phyloP scores from a whole-genome alignment of 1,284 basidiomycete genomes.

The Neotropicomus parvogracilis region DNA sequence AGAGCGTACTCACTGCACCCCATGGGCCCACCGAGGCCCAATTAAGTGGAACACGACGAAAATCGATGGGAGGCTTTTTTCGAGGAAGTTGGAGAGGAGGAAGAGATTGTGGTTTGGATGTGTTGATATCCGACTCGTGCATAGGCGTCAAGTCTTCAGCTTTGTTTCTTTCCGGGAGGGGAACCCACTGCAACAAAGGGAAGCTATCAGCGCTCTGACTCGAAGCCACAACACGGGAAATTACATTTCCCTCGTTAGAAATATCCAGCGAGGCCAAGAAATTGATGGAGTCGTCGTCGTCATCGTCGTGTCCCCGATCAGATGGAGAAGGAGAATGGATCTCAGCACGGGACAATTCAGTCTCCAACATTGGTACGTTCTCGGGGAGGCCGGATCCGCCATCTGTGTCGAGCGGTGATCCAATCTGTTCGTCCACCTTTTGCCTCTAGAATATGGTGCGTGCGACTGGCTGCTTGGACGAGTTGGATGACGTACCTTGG shows the following conservation, averaged over 20 bases:
- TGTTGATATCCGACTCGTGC: slow-evolving; percentile 1
- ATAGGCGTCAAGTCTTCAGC: slow-evolving; percentile 32
- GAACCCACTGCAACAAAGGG: slow-evolving; percentile 21
- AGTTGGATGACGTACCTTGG: slow-evolving; percentile 19
- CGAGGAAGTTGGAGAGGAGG: slow-evolving; percentile 15
- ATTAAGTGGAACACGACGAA: slow-evolving; percentile 16
- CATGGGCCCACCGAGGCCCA: slow-evolving; percentile 16
- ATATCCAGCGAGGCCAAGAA: slow-evolving; percentile 29
- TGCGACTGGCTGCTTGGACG: neutral
- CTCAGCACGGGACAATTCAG: neutral
- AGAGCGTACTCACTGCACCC: slow-evolving; percentile 20
- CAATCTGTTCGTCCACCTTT: slow-evolving; percentile 7
- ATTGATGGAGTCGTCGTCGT: slow-evolving; percentile 26
- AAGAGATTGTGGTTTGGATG: slow-evolving; percentile 1
- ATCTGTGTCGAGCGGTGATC: neutral
- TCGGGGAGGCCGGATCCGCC: neutral
- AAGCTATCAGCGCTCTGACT: slow-evolving; percentile 5
- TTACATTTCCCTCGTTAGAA: slow-evolving; percentile 31
- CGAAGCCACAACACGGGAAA: neutral
- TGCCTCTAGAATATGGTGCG: slow-evolving; percentile 19
- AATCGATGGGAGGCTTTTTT: slow-evolving; percentile 18
- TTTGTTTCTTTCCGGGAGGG: slow-evolving; percentile 28
- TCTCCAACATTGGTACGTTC: slow-evolving; percentile 8
- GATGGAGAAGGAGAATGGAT: slow-evolving; percentile 1
- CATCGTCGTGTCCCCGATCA: neutral